phyloP scores from a whole-genome alignment of 2,329 filamentous ascomycete genomes.

The Allantophomopsis cytisporea region DNA sequence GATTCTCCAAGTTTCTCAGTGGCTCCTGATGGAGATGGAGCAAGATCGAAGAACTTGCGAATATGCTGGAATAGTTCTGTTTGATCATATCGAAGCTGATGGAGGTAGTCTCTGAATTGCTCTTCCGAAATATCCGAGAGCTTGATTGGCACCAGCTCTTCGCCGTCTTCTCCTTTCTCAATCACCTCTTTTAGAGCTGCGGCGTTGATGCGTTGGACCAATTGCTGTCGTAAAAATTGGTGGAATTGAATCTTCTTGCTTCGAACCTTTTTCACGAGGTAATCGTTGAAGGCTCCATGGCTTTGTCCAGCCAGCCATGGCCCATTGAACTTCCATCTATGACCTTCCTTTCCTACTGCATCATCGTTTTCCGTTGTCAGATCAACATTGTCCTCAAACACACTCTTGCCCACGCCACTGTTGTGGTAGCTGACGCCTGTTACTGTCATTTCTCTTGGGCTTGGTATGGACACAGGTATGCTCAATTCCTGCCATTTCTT shows the following conservation, averaged over 20 bases:
- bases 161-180: slow-evolving; percentile 18
- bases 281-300: slow-evolving; percentile 43
- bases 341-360: slow-evolving; percentile 22
- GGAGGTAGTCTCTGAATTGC: slow-evolving; percentile 37
- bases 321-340: slow-evolving; percentile 52
- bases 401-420: slow-evolving; percentile 30
- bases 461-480: slow-evolving; percentile 52
- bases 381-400: slow-evolving; percentile 46
- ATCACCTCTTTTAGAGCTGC: slow-evolving; percentile 27
- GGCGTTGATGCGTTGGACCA: slow-evolving; percentile 17
- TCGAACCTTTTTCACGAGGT: slow-evolving; percentile 38
- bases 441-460: slow-evolving; percentile 7
- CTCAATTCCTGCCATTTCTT: slow-evolving; percentile 78
- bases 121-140: slow-evolving; percentile 30
- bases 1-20: background rate
- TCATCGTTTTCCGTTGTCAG: slow-evolving; percentile 15
- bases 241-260: slow-evolving; percentile 40
- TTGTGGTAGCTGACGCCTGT: slow-evolving; percentile 47
- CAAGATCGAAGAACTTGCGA: slow-evolving; percentile 46
- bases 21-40: slow-evolving; percentile 10
- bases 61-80: slow-evolving; percentile 37
- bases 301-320: slow-evolving; percentile 53
- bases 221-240: slow-evolving; percentile 28
- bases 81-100: slow-evolving; percentile 35
- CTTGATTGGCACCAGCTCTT: slow-evolving; percentile 17